These are phyloP conservation scores for Lentinula boryana DNA, from an alignment of 768 basidiomycete species.

Conservation along the genomic window DNA sequence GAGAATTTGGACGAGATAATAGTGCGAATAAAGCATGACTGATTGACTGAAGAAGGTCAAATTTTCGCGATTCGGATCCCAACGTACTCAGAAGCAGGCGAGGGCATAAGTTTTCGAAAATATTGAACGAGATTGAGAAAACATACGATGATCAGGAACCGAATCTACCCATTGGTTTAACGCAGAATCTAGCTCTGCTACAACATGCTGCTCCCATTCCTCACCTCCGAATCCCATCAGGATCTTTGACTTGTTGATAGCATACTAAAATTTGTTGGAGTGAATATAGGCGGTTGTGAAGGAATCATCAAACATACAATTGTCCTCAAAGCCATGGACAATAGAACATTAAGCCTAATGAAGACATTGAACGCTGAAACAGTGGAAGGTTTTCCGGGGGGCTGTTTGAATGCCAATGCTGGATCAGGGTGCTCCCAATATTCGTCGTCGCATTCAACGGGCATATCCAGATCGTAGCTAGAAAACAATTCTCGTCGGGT, in stretches of 20 bases:
- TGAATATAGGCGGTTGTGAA: constrained; percentile 10
- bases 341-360: constrained; percentile 38
- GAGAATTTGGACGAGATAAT: constrained; percentile 41
- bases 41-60: constrained; percentile 35
- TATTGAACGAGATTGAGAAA: constrained; percentile 7
- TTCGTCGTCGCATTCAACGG: constrained; percentile 43
- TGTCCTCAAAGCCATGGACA: constrained; percentile 38
- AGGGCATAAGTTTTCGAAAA: neutral
- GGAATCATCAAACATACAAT: constrained; percentile 21
- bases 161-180: constrained; percentile 55
- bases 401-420: constrained; percentile 40
- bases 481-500: neutral
- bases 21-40: constrained; percentile 24
- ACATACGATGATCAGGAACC: constrained; percentile 36
- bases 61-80: constrained; percentile 38
- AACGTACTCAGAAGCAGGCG: constrained; percentile 23
- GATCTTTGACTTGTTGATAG: constrained; percentile 59
- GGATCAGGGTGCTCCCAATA: constrained; percentile 39
- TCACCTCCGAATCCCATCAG: constrained; percentile 41
- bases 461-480: constrained; percentile 45
- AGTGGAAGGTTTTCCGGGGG: constrained; percentile 31
- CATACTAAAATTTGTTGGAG: constrained; percentile 42
- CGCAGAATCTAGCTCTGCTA: constrained; percentile 55
- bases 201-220: constrained; percentile 44
- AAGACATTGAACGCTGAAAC: constrained; percentile 33